Evolutionary conservation across 2,329 filamentous ascomycete species (phyloP).

Genomic region (Ophiostoma tasmaniense): DNA sequence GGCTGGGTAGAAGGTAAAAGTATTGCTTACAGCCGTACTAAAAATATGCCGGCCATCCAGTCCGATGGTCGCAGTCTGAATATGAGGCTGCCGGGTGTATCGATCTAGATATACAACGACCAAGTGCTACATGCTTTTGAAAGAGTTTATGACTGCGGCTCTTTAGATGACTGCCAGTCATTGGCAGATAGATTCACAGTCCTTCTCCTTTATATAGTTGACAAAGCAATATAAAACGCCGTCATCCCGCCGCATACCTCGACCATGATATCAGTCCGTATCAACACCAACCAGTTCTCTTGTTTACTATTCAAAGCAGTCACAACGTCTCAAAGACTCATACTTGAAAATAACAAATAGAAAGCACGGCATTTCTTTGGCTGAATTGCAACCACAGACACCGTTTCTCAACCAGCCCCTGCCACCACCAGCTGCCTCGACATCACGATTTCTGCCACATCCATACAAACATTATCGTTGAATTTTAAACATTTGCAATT

Average conservation of each 20-base stretch:
- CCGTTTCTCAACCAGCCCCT: background rate
- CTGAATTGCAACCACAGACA: background rate
- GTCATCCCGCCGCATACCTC: background rate
- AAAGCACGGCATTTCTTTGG: background rate
- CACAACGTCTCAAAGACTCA: too few relatives aligned
- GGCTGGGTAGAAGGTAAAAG: background rate
- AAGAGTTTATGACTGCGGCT: background rate
- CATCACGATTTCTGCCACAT: background rate
- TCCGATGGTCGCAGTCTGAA: background rate
- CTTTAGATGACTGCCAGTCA: background rate
- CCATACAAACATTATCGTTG: background rate
- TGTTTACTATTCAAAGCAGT: too few relatives aligned
- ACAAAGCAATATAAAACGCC: background rate
- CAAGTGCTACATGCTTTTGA: background rate
- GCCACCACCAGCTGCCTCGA: background rate
- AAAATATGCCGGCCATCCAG: background rate
- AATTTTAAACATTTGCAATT: background rate
- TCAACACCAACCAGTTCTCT: background rate
- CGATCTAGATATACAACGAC: background rate
- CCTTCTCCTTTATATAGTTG: background rate
- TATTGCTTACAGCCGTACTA: background rate
- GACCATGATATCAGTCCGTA: background rate
- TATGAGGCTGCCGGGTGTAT: background rate
- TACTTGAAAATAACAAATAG: too few relatives aligned
- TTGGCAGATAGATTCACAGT: background rate